Percentiles rank a stretch among this genome's conserved stretches.
Evolutionary conservation across 768 basidiomycete species (phyloP).

Genomic region (Clitopilus hobsonii): DNA sequence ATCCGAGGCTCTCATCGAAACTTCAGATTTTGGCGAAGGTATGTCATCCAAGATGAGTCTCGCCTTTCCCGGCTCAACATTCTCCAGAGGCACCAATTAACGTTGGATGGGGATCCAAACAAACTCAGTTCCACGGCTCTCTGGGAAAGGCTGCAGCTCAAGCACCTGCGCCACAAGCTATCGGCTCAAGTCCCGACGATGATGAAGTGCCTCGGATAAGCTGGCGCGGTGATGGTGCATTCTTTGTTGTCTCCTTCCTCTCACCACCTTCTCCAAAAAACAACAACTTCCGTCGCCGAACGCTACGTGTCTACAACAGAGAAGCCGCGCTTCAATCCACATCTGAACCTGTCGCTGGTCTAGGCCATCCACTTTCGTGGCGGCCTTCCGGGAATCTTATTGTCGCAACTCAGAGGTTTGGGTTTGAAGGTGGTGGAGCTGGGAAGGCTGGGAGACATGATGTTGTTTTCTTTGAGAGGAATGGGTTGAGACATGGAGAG

Average conservation of each 20-base stretch:
- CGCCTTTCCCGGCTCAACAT: constrained; percentile 1
- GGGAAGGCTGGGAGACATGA: constrained; percentile 73
- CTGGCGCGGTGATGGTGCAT: constrained; percentile 93
- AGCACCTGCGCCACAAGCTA: constrained; percentile 31
- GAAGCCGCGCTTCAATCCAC: constrained; percentile 77
- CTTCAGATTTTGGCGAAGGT: constrained; percentile 86
- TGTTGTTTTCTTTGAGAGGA: constrained; percentile 92
- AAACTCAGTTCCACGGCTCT: constrained; percentile 97
- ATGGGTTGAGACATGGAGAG: constrained; percentile 89
- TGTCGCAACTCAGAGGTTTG: constrained; percentile 76
- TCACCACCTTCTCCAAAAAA: constrained; percentile 34
- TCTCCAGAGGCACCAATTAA: constrained; percentile 80
- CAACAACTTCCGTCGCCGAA: constrained; percentile 38
- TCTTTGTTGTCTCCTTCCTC: constrained; percentile 79
- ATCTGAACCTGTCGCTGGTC: constrained; percentile 75
- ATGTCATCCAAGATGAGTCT: not conserved
- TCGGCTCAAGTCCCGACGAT: constrained; percentile 65
- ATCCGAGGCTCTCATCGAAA: constrained; percentile 70
- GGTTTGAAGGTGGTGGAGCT: constrained; percentile 64
- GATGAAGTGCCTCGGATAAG: constrained; percentile 68
- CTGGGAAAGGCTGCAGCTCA: constrained; percentile 82
- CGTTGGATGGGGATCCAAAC: constrained; percentile 96
- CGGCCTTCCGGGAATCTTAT: constrained; percentile 87
- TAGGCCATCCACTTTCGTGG: constrained; percentile 82
- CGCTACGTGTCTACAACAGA: constrained; percentile 72